Conservation (phyloP, 2,329 filamentous ascomycete species). For the Hypoxylon sp. region DNA sequence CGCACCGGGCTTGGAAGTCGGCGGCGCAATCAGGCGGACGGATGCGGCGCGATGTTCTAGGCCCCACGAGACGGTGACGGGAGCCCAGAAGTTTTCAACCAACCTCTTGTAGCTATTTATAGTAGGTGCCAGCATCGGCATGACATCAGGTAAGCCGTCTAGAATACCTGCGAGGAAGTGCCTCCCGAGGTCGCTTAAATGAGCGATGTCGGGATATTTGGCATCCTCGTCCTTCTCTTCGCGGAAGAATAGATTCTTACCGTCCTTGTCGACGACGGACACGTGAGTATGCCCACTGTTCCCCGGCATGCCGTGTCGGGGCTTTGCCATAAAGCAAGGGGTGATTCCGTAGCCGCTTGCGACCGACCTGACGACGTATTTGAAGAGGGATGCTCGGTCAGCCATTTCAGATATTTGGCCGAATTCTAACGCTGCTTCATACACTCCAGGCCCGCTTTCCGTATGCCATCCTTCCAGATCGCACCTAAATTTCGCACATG, state of each 20-base stretch:
- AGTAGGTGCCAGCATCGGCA: constrained; percentile 94
- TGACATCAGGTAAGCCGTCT: constrained; percentile 90
- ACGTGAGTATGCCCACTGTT: constrained; percentile 98
- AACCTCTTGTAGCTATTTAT: constrained; percentile 98
- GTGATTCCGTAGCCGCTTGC: constrained; percentile 91
- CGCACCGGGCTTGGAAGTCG: constrained; percentile 84
- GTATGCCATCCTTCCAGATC: constrained; percentile 88
- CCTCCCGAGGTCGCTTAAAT: constrained; percentile 88
- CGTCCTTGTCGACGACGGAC: constrained; percentile 84
- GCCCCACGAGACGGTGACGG: constrained; percentile 97
- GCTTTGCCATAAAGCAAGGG: constrained; percentile 99
- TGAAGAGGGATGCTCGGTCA: constrained; percentile 92
- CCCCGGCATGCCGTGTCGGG: constrained; percentile 88
- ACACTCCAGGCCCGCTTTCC: constrained; percentile 87
- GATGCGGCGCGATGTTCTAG: constrained; percentile 94
- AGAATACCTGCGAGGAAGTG: constrained; percentile 94
- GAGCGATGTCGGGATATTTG: constrained; percentile 79
- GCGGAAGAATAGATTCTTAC: constrained; percentile 87
- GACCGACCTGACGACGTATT: constrained; percentile 92
- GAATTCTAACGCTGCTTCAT: constrained; percentile 94
- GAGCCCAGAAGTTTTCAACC: constrained; percentile 99
- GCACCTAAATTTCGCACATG: constrained; percentile 78
- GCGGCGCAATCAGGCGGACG: constrained; percentile 89
- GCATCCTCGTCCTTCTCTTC: constrained; percentile 79
- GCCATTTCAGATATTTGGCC: constrained; percentile 91